Evolutionary conservation across 2,329 filamentous ascomycete genomes (phyloP).

Genomic region (Ceratocystis alfenasii): DNA sequence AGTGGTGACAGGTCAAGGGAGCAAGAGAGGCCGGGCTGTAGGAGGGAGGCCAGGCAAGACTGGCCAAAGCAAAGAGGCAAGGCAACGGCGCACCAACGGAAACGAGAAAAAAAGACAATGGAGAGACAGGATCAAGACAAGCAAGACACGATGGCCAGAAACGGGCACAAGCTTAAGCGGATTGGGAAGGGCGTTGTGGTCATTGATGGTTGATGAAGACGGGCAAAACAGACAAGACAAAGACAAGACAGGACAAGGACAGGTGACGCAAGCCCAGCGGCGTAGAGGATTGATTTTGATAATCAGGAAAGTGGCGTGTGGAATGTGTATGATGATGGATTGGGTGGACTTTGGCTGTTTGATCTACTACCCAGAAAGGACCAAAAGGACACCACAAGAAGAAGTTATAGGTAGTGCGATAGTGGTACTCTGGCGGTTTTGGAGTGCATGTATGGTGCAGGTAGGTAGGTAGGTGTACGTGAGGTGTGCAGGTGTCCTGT

Average conservation of each 20-base stretch:
- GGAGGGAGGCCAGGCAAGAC: background rate
- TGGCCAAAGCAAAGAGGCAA: background rate
- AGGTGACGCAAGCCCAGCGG: conserved; percentile 1
- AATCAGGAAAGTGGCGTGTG: conserved; percentile 1
- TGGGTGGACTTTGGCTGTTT: background rate
- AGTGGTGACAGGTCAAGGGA: conserved; percentile 8
- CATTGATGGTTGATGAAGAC: background rate
- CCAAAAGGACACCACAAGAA: too few species aligned
- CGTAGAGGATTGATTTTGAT: background rate
- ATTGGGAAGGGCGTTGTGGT: background rate
- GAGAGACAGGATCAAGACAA: conserved; percentile 3
- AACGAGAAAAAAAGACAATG: conserved; percentile 1
- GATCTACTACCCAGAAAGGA: background rate
- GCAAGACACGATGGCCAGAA: conserved; percentile 6
- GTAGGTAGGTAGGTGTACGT: too few species aligned
- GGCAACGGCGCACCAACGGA: conserved; percentile 8
- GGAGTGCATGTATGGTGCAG: background rate
- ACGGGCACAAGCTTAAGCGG: conserved; percentile 1
- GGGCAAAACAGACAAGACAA: background rate
- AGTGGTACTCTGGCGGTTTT: background rate
- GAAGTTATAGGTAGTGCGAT: background rate
- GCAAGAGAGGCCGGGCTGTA: background rate
- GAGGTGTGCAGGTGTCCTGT: background rate
- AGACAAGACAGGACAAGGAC: background rate
- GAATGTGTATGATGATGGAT: conserved; percentile 1